Conservation (phyloP, 139 green algal genomes). For the Chlorella sp. region DNA sequence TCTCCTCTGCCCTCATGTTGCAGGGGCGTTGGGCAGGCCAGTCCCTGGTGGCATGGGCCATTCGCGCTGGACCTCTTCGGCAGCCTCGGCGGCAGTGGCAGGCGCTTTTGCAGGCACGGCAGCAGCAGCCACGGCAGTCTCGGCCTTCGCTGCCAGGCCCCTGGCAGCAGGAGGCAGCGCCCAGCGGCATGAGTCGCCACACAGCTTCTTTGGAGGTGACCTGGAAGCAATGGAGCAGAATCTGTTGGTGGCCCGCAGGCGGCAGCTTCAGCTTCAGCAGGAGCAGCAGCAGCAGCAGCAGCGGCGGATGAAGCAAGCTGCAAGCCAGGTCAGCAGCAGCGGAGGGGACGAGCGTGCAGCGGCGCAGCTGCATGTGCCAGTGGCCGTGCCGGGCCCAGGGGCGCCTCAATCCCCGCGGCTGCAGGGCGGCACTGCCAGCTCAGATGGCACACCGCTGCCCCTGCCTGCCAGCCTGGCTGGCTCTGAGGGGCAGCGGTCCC, state of each 20-base stretch:
- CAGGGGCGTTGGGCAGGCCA: no score
- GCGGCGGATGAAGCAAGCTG: neutral
- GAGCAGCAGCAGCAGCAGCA: neutral
- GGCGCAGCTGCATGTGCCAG: no score
- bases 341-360: no score
- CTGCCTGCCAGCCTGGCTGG: neutral
- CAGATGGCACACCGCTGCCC: neutral
- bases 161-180: neutral
- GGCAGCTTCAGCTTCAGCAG: neutral
- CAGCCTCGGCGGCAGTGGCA: no score
- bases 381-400: no score
- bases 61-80: no score
- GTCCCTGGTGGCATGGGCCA: neutral
- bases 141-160: no score
- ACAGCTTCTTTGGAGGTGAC: conserved; percentile 30
- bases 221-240: conserved; percentile 17
- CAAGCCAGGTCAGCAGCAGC: neutral
- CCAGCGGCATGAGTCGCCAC: conserved; percentile 1
- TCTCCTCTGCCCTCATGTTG: neutral
- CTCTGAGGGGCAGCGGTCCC: neutral
- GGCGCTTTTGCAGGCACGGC: no score
- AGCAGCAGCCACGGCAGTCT: no score
- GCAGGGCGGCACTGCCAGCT: neutral
- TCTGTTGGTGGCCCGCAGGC: neutral
- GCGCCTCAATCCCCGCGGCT: no score